Base-by-base conservation (phyloP, 345 rosid species). In the Chamaenerion angustifolium region DNA sequence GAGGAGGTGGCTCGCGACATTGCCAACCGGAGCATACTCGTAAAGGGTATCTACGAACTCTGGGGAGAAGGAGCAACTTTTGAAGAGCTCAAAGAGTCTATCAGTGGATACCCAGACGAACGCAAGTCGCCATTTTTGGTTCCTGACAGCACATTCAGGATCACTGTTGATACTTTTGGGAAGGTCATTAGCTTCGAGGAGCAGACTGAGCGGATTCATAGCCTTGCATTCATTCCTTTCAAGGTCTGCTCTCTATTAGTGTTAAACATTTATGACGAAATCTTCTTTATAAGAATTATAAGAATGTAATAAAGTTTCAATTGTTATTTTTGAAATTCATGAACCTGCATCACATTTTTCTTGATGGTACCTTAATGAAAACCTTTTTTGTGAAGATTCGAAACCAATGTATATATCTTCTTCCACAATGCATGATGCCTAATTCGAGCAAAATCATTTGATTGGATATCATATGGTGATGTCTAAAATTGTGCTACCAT, bases 11-110 rank as follows among this genome's bases (percentile, higher is more conserved):
- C 95, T 11, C 68, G 78, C 45, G 72, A 62, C 57, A 55, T 92
- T 8, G 95, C 96, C 42, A 80, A 65, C 13, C 67, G 95, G 63
- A 92, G 93, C 66, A 77, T 87, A 57, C 83, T 92, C 44, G 95
- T 87, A 17, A 87, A 92, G 67, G 98, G 98, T 42, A 87, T 92
- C 49, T 84, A 92, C 58, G 98, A 92, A 63, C 74, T 92, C 43
- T 92, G 98, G 98, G 96, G 98, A 52, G 90, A 92, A 74, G 98
- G 83, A 41, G 61, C 73, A 52, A 71, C 68, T 66, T 76, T 69
- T 43, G 88, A 87, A 62, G 94, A 92, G 57, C 71, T 87, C 44
- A 73, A 74, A 62, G 82, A 76, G 17, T 67, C 86, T 5, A 78
- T 87, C 41, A 64, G 51, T 58, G 69, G 55, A 56, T 92, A 76